These are phyloP conservation scores for Articulospora tetracladia DNA, from an alignment of 495 filamentous ascomycete genomes.

Conservation along the genomic window DNA sequence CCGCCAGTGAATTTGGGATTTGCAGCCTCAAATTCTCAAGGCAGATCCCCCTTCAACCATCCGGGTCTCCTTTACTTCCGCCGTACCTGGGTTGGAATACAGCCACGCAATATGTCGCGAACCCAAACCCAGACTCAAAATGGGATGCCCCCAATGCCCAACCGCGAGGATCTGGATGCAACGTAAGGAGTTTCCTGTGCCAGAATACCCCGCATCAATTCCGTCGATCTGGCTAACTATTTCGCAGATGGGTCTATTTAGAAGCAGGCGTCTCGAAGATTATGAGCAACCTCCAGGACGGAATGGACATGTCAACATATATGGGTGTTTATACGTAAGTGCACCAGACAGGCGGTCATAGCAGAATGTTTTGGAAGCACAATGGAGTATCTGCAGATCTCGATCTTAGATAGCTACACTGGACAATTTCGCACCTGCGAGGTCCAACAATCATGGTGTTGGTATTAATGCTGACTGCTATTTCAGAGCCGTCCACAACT, in stretches of 20 bases:
- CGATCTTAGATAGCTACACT: too few species aligned
- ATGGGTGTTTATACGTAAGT: conserved; percentile 45
- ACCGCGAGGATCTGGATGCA: conserved; percentile 77
- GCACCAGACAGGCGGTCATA: not conserved
- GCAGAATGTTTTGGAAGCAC: not conserved
- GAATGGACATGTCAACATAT: conserved; percentile 79
- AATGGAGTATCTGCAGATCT: not conserved
- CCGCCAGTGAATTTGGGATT: not conserved
- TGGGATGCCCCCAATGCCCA: conserved; percentile 48
- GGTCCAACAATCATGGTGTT: not conserved
- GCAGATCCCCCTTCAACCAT: not conserved
- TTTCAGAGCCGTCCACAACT: conserved; percentile 89
- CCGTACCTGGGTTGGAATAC: not conserved
- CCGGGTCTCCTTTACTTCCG: not conserved
- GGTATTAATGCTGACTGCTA: conserved; percentile 22
- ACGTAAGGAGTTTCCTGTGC: conserved; percentile 57
- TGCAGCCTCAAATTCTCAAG: not conserved
- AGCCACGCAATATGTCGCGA: conserved; percentile 15
- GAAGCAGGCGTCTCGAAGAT: conserved; percentile 85
- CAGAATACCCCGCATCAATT: conserved; percentile 45
- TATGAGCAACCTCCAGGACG: conserved; percentile 86
- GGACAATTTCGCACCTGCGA: too few species aligned
- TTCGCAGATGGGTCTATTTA: conserved; percentile 77
- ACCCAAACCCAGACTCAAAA: conserved; percentile 3
- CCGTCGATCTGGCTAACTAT: conserved; percentile 24